phyloP scores from a whole-genome alignment of 2,329 filamentous ascomycete genomes.

The Dactylellina cionopaga region DNA sequence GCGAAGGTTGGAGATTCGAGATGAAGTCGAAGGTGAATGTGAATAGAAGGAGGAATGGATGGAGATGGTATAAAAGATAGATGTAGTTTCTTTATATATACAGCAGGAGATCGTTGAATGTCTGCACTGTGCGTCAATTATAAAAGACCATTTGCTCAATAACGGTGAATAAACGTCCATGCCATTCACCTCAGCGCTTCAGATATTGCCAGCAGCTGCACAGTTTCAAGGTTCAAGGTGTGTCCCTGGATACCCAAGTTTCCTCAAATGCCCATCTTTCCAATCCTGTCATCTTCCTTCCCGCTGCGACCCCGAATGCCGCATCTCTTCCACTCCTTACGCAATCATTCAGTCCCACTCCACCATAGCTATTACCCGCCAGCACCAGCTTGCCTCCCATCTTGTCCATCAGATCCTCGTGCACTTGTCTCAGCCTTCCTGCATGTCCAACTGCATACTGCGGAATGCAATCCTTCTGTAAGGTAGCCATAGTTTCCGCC shows the following conservation, averaged over 20 bases:
- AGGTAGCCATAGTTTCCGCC: constrained; percentile 69
- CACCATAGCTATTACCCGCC: constrained; percentile 66
- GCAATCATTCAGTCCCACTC: constrained; percentile 67
- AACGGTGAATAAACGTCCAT: too few species aligned
- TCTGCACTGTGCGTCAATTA: too few species aligned
- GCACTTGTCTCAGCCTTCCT: constrained; percentile 66
- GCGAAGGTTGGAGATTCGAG: too few species aligned
- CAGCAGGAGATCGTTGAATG: too few species aligned
- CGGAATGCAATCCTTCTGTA: constrained; percentile 81
- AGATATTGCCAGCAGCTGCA: too few species aligned
- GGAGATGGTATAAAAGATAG: too few species aligned
- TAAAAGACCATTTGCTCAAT: too few species aligned
- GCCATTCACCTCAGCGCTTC: too few species aligned
- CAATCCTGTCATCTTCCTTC: constrained; percentile 60
- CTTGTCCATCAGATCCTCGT: constrained; percentile 57
- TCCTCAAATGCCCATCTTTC: constrained; percentile 59
- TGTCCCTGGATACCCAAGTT: constrained; percentile 51
- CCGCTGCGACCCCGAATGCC: constrained; percentile 61
- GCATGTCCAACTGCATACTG: constrained; percentile 87
- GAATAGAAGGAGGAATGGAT: too few species aligned
- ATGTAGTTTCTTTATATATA: not conserved
- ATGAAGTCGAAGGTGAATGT: too few species aligned
- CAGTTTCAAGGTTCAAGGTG: too few species aligned
- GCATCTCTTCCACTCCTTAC: constrained; percentile 69
- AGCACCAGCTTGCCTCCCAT: constrained; percentile 58